Base-by-base conservation (phyloP, 805 yeast species). In the Saccharomycopsis oosterbeekiorum region DNA sequence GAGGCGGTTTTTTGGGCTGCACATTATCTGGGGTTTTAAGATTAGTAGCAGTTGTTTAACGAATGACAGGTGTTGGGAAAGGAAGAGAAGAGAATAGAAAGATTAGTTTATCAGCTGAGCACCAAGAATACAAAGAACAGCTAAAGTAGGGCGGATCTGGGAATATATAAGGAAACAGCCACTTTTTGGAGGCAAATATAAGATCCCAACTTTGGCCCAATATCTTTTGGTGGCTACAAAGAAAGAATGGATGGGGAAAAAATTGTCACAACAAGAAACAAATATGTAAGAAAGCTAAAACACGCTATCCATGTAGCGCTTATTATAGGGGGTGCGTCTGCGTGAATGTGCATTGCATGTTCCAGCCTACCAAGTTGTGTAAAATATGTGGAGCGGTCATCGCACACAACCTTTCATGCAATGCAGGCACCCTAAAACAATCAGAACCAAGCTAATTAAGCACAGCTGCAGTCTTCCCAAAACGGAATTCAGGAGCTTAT, bases 401-500 rank as follows among this genome's bases (percentile, higher is more conserved):
- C 34, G 34, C 34, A 29, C 34, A 29, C 34, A 29, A 29, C 34
- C 34, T 4, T 3, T 29, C 6, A 29, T 29, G 34, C 34, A 29
- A 29, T 29, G 34, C 34, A n/a, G n/a, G n/a, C 34, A 29, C 34
- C 6, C 34, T 29, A 29, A 29, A 6, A 29, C 34, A 29, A 29
- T 29, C 34, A 3, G 34, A 29, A 3, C 34, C 34, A 29, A 29
- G 34, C 34, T 29, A 29, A 29, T 29, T 41, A 19, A 42, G 24
- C 21, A 42, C 50, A n/a, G 26, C 53, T 24, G 34, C 34, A 24
- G 9, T 3, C 4, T 24, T 24, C 53, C 53, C 26, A 47, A 47
- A 47, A 47, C 24, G 53, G 53, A 47, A 26, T 47, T 24, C 53
- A 47, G 53, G 53, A 47, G 53, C 53, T 47, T 47, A 47, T 47